Conservation (phyloP, 1,284 basidiomycete species). For the Erythrobasidium hasegawianum region DNA sequence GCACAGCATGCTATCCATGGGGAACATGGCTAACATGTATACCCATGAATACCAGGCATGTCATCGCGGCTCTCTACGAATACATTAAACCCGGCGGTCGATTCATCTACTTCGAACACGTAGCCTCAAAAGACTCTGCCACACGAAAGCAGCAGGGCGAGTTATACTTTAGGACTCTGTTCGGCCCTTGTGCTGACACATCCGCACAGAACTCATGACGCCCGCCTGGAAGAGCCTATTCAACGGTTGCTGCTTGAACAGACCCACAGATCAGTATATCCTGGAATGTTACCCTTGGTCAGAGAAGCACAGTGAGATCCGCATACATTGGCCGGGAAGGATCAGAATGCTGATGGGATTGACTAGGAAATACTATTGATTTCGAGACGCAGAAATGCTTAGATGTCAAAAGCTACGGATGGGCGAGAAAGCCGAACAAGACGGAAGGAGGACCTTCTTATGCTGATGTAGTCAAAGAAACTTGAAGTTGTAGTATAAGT, state of each 20-base stretch:
- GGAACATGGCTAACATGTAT: neutral
- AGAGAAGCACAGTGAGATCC: slow-evolving; percentile 25
- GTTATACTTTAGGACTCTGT: no score
- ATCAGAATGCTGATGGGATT: no score
- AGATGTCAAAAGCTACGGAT: slow-evolving; percentile 30
- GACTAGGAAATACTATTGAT: slow-evolving; percentile 8
- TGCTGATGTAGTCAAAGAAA: neutral
- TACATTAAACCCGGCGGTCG: slow-evolving; percentile 33
- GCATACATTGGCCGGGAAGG: no score
- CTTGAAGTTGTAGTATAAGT: neutral
- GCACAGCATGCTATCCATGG: neutral
- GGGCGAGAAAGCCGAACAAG: slow-evolving; percentile 27
- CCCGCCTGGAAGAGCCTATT: slow-evolving; percentile 26
- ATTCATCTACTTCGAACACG: slow-evolving; percentile 34
- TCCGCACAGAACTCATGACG: slow-evolving; percentile 22
- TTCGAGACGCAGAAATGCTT: slow-evolving; percentile 15
- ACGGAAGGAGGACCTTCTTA: neutral
- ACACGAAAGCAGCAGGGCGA: slow-evolving; percentile 17
- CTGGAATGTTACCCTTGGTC: slow-evolving; percentile 28
- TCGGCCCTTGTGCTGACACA: no score
- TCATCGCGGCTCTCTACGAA: slow-evolving; percentile 33
- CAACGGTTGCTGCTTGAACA: slow-evolving; percentile 28
- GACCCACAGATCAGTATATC: slow-evolving; percentile 31
- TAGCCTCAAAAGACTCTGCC: slow-evolving; percentile 10
- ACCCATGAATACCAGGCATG: slow-evolving; percentile 12